Conservation (phyloP, 768 basidiomycete genomes). For the Stropharia rugosoannulata region DNA sequence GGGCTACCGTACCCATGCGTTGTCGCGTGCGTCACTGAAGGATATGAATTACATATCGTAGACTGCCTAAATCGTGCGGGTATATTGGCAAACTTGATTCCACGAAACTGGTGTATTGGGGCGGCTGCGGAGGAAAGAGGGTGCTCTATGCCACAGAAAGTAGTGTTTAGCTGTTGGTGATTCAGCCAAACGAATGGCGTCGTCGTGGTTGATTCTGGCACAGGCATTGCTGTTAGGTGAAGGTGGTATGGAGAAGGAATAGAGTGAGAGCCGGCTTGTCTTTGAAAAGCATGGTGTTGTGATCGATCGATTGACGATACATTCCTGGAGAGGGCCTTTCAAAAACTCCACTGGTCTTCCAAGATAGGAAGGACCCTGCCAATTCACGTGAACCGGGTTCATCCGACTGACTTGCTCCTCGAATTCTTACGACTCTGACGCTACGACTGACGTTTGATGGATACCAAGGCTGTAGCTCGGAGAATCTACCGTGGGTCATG, state of each 20-base stretch:
- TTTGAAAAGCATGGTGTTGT: constrained; percentile 19
- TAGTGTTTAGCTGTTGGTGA: constrained; percentile 57
- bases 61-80: constrained; percentile 80
- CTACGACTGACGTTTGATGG: background rate
- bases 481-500: background rate
- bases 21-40: constrained; percentile 58
- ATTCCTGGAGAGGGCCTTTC: constrained; percentile 23
- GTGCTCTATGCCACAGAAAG: constrained; percentile 68
- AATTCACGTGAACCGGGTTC: constrained; percentile 14
- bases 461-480: background rate
- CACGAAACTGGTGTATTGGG: constrained; percentile 69
- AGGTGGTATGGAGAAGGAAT: constrained; percentile 11
- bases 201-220: constrained; percentile 15
- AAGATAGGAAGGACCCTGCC: constrained; percentile 27
- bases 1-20: constrained; percentile 54
- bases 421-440: background rate
- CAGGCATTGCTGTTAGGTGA: constrained; percentile 26
- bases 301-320: constrained; percentile 35
- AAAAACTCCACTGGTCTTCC: constrained; percentile 29
- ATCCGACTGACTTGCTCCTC: constrained; percentile 8
- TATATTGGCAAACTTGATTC: constrained; percentile 75
- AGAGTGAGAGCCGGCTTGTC: constrained; percentile 17
- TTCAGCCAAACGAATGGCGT: constrained; percentile 35
- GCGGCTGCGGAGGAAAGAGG: constrained; percentile 51
- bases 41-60: constrained; percentile 55